phyloP scores from a whole-genome alignment of 2,329 filamentous ascomycete genomes.

The Diaporthe sp. region DNA sequence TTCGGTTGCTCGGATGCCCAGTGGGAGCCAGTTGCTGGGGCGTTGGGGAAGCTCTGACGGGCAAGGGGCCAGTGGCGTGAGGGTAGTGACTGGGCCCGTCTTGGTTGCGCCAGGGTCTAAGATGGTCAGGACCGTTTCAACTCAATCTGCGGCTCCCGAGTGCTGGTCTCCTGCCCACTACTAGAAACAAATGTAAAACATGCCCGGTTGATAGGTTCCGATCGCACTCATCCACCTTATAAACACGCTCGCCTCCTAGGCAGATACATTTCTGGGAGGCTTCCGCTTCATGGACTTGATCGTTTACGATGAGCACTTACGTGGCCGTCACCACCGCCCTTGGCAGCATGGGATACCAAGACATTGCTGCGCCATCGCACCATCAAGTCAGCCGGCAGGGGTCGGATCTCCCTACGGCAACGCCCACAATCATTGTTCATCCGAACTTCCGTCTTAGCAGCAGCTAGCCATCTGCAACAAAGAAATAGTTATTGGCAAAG shows the following conservation, averaged over 20 bases:
- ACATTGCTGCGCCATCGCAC: conserved; percentile 34
- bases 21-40: not conserved
- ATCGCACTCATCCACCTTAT: not conserved
- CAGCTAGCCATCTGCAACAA: not conserved
- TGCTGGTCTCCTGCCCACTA: conserved; percentile 24
- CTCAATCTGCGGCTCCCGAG: conserved; percentile 20
- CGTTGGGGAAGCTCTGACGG: conserved; percentile 4
- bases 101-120: conserved; percentile 21
- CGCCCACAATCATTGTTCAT: conserved; percentile 3
- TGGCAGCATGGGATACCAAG: conserved; percentile 17
- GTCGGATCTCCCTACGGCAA: not conserved
- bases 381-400: conserved; percentile 13
- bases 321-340: conserved; percentile 33
- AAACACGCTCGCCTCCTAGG: not conserved
- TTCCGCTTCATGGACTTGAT: not conserved
- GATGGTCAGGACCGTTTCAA: conserved; percentile 37
- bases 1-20: conserved; percentile 2
- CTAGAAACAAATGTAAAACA: conserved; percentile 40
- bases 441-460: conserved; percentile 29
- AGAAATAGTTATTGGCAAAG: not conserved
- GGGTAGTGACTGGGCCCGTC: not conserved
- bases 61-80: conserved; percentile 23
- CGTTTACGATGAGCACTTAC: conserved; percentile 35
- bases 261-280: conserved; percentile 15
- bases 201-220: conserved; percentile 4